phyloP scores from a whole-genome alignment of 2,329 filamentous ascomycete species.

The Thyridium curvatum region DNA sequence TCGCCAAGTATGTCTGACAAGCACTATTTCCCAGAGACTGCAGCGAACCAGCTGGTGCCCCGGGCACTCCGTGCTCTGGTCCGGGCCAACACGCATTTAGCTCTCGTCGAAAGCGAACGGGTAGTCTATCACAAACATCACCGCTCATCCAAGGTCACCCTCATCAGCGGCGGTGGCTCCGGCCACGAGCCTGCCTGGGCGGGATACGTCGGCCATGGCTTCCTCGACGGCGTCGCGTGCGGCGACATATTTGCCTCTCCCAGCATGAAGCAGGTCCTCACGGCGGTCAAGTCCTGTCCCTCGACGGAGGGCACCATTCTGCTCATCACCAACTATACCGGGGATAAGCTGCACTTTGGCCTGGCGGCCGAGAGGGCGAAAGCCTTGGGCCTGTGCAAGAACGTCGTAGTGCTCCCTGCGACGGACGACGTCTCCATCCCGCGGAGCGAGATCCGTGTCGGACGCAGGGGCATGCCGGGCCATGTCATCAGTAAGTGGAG shows the following conservation, averaged over 20 bases:
- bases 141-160: constrained; percentile 48
- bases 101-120: constrained; percentile 36
- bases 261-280: constrained; percentile 69
- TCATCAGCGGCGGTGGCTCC: constrained; percentile 80
- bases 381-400: constrained; percentile 65
- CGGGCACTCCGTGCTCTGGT: constrained; percentile 39
- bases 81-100: constrained; percentile 32
- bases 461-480: constrained; percentile 80
- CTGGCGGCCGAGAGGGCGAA: constrained; percentile 88
- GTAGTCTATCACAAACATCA: constrained; percentile 40
- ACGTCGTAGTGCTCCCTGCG: constrained; percentile 82
- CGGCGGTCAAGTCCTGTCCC: constrained; percentile 60
- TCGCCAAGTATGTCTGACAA: constrained; percentile 39
- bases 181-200: constrained; percentile 86
- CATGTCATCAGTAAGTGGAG: constrained; percentile 38
- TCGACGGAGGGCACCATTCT: constrained; percentile 68
- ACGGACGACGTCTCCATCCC: constrained; percentile 88
- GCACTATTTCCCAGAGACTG: constrained; percentile 45
- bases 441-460: constrained; percentile 77
- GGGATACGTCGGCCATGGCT: constrained; percentile 72
- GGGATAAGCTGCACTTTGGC: constrained; percentile 83
- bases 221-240: constrained; percentile 74
- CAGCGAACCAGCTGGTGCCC: constrained; percentile 37
- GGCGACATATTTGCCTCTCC: constrained; percentile 76
- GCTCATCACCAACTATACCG: constrained; percentile 92